Evolutionary conservation across 2,329 filamentous ascomycete genomes (phyloP).

Genomic region (Talaromyces amestolkiae): DNA sequence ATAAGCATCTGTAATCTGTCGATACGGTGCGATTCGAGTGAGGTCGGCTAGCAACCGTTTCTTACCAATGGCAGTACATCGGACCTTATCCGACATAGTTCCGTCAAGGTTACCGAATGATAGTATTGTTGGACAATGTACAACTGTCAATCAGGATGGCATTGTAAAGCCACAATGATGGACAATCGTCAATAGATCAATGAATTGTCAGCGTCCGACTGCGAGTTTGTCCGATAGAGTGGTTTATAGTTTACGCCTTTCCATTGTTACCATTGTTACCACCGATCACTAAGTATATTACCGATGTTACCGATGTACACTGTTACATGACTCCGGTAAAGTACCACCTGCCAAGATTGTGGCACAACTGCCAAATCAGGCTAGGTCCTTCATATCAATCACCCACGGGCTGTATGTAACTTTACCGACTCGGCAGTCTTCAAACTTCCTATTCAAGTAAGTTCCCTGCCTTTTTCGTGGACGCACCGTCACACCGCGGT

Average conservation of each 20-base stretch:
- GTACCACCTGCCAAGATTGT: not conserved
- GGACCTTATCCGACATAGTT: not conserved
- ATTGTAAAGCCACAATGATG: not conserved
- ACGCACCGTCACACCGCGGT: not conserved
- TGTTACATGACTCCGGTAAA: not conserved
- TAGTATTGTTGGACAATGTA: not conserved
- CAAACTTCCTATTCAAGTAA: not conserved
- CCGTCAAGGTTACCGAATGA: not conserved
- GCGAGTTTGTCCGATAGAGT: not conserved
- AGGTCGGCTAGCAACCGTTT: not conserved
- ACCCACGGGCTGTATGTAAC: not conserved
- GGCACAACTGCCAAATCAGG: not conserved
- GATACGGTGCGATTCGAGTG: not conserved
- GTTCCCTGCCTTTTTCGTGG: not conserved
- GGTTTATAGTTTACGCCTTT: not conserved
- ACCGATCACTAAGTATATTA: not conserved
- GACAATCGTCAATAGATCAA: not conserved
- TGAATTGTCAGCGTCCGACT: not conserved
- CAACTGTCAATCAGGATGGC: not conserved
- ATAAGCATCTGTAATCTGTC: constrained; percentile 4
- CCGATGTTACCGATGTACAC: not conserved
- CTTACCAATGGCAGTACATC: not conserved
- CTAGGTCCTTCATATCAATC: not conserved
- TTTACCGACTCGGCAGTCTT: not conserved
- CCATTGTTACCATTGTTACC: not conserved